These are phyloP conservation scores for Dioscorea alata DNA, from an alignment of 106 monocot genomes.

Conservation along the genomic window DNA sequence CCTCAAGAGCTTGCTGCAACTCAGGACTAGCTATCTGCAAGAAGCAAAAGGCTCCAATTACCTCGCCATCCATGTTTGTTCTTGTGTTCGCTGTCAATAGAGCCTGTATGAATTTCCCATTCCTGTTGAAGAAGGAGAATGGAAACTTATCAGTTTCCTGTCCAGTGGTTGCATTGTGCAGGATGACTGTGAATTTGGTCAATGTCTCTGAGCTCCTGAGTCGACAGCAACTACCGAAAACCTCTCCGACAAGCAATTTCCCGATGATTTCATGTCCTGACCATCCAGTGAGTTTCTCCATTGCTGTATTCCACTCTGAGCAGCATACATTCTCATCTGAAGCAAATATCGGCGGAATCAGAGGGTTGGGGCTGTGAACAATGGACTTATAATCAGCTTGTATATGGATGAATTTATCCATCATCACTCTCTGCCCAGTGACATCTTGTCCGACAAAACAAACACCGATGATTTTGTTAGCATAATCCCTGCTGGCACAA, in stretches of 20 bases:
- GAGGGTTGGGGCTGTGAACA: slow-evolving; percentile 76
- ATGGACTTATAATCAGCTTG: slow-evolving; percentile 96
- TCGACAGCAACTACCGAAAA: slow-evolving; percentile 81
- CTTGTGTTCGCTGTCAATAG: slow-evolving; percentile 81
- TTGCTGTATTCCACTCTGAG: slow-evolving; percentile 95
- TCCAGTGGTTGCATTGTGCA: slow-evolving; percentile 80
- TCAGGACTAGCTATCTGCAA: slow-evolving; percentile 91
- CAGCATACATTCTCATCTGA: slow-evolving; percentile 85
- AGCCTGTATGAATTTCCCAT: slow-evolving; percentile 80
- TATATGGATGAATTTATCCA: slow-evolving; percentile 94
- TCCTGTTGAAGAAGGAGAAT: slow-evolving; percentile 73
- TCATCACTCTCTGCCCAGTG: slow-evolving; percentile 80
- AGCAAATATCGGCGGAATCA: slow-evolving; percentile 95
- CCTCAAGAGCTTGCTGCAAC: slow-evolving; percentile 76
- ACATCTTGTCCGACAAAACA: slow-evolving; percentile 96
- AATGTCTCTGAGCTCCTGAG: slow-evolving; percentile 80
- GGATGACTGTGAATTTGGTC: slow-evolving; percentile 91
- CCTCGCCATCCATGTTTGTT: slow-evolving; percentile 57
- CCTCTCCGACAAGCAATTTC: slow-evolving; percentile 78
- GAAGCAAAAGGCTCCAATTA: slow-evolving; percentile 90
- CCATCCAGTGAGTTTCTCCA: slow-evolving; percentile 91
- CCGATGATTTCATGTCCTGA: slow-evolving; percentile 61
- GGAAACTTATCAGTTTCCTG: slow-evolving; percentile 84
- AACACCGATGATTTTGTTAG: slow-evolving; percentile 68
- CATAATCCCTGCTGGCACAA: slow-evolving; percentile 87